Base-by-base conservation (phyloP, 768 basidiomycete species). In the Rhizopogon vesiculosus region DNA sequence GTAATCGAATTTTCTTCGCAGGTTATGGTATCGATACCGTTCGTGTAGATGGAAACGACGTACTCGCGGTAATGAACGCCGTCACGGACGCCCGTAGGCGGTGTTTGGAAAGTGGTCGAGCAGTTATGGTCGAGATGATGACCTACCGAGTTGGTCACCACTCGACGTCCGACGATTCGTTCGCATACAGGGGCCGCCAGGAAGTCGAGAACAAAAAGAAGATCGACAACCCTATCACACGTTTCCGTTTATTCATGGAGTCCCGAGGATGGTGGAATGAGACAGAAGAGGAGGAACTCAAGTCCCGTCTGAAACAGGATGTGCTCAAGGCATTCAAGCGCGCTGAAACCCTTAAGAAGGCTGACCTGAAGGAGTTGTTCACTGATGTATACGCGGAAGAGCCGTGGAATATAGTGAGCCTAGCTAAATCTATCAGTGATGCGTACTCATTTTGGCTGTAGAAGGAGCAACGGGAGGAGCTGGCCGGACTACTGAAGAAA, bases 101-200 rank as follows among this genome's bases (percentile, higher is more conserved):
- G 45, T 91, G 88, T 67, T 76, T 92, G 29, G 85, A 89, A 63
- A 83, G 87, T 56, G 84, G 88, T 9, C 83, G 91, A 38, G 91
- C 90, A 18, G 91, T 94, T 0, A 74, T 94, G 10, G 78, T 93
- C 45, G 92, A 94, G 70, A 89, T 91, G 6, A 95, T 95, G 92
- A 88, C 87, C 7, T 96, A 96, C 66, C 83, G 93, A 28, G 87
- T 97, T 12, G 89, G 93, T n/a, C 93, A 98, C 66, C 93, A 95
- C 67, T 93, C 91, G 16, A 95, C 91, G 0, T 96, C 94, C 9
- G 95, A 98, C 64, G 94, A 98, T 69, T 95, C 93, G 5, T 95
- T 91, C 64, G 94, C 93, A 19, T 98, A 98, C 69, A 85, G 94
- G 41, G 80, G 90, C 1, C 82, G 90, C 18, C 82, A 91, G 54